These are phyloP conservation scores for Ceriops zippeliana DNA, from an alignment of 345 rosid species.

Conservation along the genomic window DNA sequence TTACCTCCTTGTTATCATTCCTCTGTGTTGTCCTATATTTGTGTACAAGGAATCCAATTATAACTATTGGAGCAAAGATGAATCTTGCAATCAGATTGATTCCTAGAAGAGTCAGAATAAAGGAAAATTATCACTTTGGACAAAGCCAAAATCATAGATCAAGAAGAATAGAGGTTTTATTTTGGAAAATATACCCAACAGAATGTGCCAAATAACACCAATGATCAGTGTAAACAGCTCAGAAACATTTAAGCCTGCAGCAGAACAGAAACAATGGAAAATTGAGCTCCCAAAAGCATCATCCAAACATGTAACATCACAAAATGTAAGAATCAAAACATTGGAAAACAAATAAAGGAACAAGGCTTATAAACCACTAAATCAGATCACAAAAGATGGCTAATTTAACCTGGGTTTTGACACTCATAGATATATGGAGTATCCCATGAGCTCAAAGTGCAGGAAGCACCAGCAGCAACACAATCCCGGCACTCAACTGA, in stretches of 20 bases:
- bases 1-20: background rate
- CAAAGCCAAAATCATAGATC: background rate
- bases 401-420: conserved; percentile 9
- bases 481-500: conserved; percentile 39
- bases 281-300: background rate
- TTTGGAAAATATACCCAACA: conserved; percentile 14
- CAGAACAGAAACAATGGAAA: conserved; percentile 1
- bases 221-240: background rate
- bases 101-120: conserved; percentile 11
- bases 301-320: background rate
- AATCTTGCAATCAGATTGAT: conserved; percentile 26
- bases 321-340: background rate
- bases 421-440: conserved; percentile 20
- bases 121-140: conserved; percentile 3
- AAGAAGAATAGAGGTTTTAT: background rate
- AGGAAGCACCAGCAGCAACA: conserved; percentile 14
- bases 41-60: conserved; percentile 25
- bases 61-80: conserved; percentile 26
- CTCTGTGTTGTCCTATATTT: conserved; percentile 19
- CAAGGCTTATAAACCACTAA: background rate
- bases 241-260: conserved; percentile 10
- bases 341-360: background rate
- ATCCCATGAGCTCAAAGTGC: conserved; percentile 10
- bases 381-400: conserved; percentile 1
- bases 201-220: background rate